These are phyloP conservation scores for Schizochytrium sp. DNA, from an alignment of 108 stramenopile species.

Conservation along the genomic window DNA sequence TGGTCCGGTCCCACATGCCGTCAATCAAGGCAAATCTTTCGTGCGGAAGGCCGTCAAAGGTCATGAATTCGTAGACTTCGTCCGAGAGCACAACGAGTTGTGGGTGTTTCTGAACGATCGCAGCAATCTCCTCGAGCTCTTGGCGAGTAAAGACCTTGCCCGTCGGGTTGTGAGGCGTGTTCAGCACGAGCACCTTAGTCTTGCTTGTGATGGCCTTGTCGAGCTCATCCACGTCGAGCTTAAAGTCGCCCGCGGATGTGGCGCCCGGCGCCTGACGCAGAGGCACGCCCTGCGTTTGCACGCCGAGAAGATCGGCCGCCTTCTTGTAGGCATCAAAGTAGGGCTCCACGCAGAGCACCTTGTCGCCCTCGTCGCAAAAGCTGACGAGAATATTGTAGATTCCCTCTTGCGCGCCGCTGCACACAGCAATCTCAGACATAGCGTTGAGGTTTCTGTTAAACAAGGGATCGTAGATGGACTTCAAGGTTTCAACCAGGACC, in stretches of 20 bases:
- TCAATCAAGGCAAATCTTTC: conserved; percentile 67
- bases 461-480: conserved; percentile 73
- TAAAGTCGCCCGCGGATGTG: conserved; percentile 61
- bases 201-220: conserved; percentile 61
- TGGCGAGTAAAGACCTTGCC: conserved; percentile 67
- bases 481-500: conserved; percentile 71
- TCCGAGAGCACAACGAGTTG: conserved; percentile 67
- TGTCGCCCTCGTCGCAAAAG: conserved; percentile 72
- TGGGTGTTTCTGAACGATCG: conserved; percentile 56
- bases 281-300: conserved; percentile 65
- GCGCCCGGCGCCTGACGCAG: conserved; percentile 45
- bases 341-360: conserved; percentile 91
- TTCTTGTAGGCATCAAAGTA: conserved; percentile 87
- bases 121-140: conserved; percentile 81
- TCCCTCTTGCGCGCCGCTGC: conserved; percentile 86
- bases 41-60: conserved; percentile 71
- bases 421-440: conserved; percentile 71
- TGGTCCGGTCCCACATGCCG: conserved; percentile 78
- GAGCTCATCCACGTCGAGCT: conserved; percentile 60
- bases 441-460: conserved; percentile 62
- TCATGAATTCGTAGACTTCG: conserved; percentile 97
- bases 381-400: conserved; percentile 72
- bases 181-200: conserved; percentile 84
- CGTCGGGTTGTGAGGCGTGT: conserved; percentile 92
- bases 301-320: conserved; percentile 74